Conservation (phyloP, 768 basidiomycete species). For the Hydnomerulius pinastri region DNA sequence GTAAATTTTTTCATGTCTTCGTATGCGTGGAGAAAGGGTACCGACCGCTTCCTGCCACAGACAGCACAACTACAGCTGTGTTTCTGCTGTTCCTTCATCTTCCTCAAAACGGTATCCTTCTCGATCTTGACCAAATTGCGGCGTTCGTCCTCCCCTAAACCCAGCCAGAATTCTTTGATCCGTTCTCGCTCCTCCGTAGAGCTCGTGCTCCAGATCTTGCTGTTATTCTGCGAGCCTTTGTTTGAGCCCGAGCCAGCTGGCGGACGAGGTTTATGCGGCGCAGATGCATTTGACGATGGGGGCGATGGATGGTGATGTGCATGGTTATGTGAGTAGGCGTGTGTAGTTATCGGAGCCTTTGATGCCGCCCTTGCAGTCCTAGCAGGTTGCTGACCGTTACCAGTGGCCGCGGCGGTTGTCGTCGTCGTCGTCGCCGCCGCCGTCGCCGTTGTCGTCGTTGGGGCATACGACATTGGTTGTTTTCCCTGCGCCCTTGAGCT, state of each 20-base stretch:
- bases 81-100: conserved; percentile 99
- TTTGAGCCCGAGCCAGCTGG: conserved; percentile 26
- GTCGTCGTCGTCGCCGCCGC: conserved; percentile 33
- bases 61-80: conserved; percentile 95
- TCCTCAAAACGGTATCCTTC: conserved; percentile 95
- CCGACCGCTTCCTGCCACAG: conserved; percentile 94
- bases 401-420: conserved; percentile 31
- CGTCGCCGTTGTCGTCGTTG: conserved; percentile 14
- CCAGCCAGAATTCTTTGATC: conserved; percentile 98
- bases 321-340: conserved; percentile 52
- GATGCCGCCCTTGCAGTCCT: conserved; percentile 52
- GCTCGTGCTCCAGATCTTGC: conserved; percentile 94
- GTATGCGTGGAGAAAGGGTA: conserved; percentile 36
- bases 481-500: conserved; percentile 89
- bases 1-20: conserved; percentile 15
- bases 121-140: conserved; percentile 93
- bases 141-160: conserved; percentile 87
- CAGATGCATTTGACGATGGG: conserved; percentile 37
- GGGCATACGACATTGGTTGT: conserved; percentile 81
- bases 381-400: conserved; percentile 33
- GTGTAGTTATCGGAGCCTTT: conserved; percentile 56
- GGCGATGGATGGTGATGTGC: conserved; percentile 55
- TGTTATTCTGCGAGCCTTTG: conserved; percentile 45
- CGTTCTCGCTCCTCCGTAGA: conserved; percentile 92
- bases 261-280: conserved; percentile 32